Base-by-base conservation (phyloP, 305 asterid genomes). In the Solanum aculeatissimum region DNA sequence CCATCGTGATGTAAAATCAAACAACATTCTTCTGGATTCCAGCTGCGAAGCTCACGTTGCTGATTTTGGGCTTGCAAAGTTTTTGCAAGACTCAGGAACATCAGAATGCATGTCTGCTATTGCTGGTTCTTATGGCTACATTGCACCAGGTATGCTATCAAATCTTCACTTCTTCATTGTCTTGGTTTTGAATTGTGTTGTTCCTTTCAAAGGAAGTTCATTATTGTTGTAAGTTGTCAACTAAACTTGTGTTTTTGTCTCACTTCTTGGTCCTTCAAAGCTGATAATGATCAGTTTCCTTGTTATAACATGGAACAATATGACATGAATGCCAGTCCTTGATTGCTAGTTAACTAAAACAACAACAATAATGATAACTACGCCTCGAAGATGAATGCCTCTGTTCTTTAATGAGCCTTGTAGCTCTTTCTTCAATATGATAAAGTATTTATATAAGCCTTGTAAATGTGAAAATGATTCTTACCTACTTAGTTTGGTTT, bases 31-130 rank as follows among this genome's bases (percentile, higher is more conserved):
- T 40, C 85, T 85, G 32, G 83, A 82, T 58, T 85, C 87, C 21
- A 62, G 75, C 43, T 85, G 54, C 6, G 87, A 85, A 71, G 87
- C 87, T 58, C 87, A 85, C 25, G 85, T 85, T 21, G 87, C 87
- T 83, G 98, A 95, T 92, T 95, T 95, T 58, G 98, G 98, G 29
- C 94, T 95, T 62, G 98, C 98, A 72, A 85, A 85, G 85, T 81
- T 85, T 27, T 70, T 69, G 85, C 85, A 85, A 70, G 87, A 74
- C 43, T 42, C 83, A 4, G 87, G 87, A 81, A 72, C 87, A 69
- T 85, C 87, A 16, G 87, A 85, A 65, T 85, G 87, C 81, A 85
- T 85, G 87, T 85, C 87, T 55, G 87, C 87, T 2, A 85, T 85
- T 81, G 87, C 87, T 38, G 87, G 87, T 43, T 85, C 87, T n/a